Base-by-base conservation (phyloP, 345 rosid species). In the Populus pruinosa region DNA sequence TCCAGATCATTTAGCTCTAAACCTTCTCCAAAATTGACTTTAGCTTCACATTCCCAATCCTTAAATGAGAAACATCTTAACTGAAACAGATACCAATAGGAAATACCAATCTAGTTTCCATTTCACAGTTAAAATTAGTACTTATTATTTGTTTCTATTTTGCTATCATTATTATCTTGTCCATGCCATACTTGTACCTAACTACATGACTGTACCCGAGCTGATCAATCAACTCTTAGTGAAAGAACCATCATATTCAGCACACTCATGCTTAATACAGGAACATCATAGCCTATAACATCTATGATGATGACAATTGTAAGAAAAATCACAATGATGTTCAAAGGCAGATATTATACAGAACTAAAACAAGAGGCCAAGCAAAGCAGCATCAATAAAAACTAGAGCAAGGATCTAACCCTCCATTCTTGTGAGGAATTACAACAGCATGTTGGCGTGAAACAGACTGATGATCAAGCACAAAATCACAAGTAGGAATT, bases 361-460 rank as follows among this genome's bases (percentile, higher is more conserved):
- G 23, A 17, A 68, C 23, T 17, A 38, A 43, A 39, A 39, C 11
- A 50, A 3, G 25, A 38, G 66, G 20, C 71, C 50, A 72, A 50
- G 39, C 3, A 36, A 38, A 23, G 55, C 18, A 27, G 62, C 11
- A 27, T 21, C 31, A 55, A 41, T 47, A 5, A n/a, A 67, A 69
- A 74, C 35, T 27, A 9, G 20, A 7, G 35, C 36, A 14, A 50
- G 72, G 73, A 81, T 61, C 81, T 63, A 69, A 92, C 94, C 92
- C 90, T 80, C 96, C 96, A 82, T 87, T 90, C 83, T 85, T 91
- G 87, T 91, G 96, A 77, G 92, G 92, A 81, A 91, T 73, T 4
- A 96, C 96, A 53, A 91, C 99, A 16, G 99, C 98, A 79, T 96
- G 99, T 81, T 92, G 97, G 55, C 97, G 94, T 2, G 97, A 93